Base-by-base conservation (phyloP, 805 yeast species). In the Saturnispora sekii region DNA sequence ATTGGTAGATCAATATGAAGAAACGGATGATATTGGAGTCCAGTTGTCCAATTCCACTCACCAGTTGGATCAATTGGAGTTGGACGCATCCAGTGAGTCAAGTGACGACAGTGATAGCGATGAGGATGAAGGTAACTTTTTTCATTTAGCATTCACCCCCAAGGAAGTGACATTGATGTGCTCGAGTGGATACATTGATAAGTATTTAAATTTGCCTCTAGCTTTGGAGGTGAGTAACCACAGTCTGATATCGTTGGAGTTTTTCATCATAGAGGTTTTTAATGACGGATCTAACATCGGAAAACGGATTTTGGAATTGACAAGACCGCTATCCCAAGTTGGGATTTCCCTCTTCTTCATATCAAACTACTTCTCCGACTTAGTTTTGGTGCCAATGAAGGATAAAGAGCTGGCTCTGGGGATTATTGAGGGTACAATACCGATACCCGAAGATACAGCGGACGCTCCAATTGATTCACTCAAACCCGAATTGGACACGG, bases 81-180 rank as follows among this genome's bases (percentile, higher is more conserved):
- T 48, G 41, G 18, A 21, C 15, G 11, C 12, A 26, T 16, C 21
- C 26, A 17, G 34, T 39, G 37, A 36, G 32, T 15, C 33, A 37
- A 37, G 15, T 6, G 26, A 17, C 14, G 30, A 41, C 5, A 26
- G 10, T 11, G 32, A 17, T 21, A 26, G 18, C 11, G 53, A 53
- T 14, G 60, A 60, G 2, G 71, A 65, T 28, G 74, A 67, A 43
- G 68, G 69, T 30, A 55, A 57, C 41, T 78, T 80, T 55, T 73
- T 77, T 53, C 83, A 77, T 54, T 65, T 80, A 32, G 80, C 83
- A 2, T 73, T 75, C 53, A 76, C 83, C 1, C 81, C 81, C 0
- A 58, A 64, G n/a, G 85, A 79, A 53, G 73, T 81, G 49, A 77
- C 84, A 0, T 61, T 80, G 6, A 78, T 80, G 50, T 74, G 79